phyloP scores from a whole-genome alignment of 495 filamentous ascomycete genomes.

The Tricharina praecox region DNA sequence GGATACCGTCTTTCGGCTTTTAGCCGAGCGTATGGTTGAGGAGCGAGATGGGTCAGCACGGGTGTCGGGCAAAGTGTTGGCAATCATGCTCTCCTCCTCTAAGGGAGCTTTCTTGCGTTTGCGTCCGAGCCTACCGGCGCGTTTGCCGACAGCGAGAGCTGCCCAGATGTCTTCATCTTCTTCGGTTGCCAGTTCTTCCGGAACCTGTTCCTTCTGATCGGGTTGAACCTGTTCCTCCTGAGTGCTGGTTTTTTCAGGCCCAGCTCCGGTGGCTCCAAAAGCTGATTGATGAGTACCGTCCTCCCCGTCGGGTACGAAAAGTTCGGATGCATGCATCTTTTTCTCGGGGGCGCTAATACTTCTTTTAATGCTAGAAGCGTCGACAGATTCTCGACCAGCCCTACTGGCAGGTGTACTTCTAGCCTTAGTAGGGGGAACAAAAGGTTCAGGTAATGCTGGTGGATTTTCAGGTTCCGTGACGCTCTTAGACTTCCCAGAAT shows the following conservation, averaged over 20 bases:
- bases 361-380: not conserved
- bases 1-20: conserved; percentile 24
- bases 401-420: not conserved
- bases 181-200: not conserved
- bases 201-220: not conserved
- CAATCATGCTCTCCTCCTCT: not conserved
- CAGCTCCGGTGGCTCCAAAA: not conserved
- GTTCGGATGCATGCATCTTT: not conserved
- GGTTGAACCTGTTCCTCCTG: not conserved
- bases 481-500: not conserved
- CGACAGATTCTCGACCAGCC: not conserved
- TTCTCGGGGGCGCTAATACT: not conserved
- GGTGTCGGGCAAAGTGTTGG: not conserved
- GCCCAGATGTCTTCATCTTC: conserved; percentile 21
- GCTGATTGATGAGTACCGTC: not conserved
- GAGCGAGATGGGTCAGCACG: not conserved
- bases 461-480: not conserved
- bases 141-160: conserved; percentile 4
- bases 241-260: not conserved
- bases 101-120: conserved; percentile 2
- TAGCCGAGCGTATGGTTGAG: conserved; percentile 17
- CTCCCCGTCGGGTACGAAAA: not conserved
- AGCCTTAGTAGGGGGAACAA: not conserved
- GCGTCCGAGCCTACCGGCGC: not conserved
- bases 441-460: too few species aligned